Conservation (phyloP, 148 eudicot genomes). For the Cornus controversa region DNA sequence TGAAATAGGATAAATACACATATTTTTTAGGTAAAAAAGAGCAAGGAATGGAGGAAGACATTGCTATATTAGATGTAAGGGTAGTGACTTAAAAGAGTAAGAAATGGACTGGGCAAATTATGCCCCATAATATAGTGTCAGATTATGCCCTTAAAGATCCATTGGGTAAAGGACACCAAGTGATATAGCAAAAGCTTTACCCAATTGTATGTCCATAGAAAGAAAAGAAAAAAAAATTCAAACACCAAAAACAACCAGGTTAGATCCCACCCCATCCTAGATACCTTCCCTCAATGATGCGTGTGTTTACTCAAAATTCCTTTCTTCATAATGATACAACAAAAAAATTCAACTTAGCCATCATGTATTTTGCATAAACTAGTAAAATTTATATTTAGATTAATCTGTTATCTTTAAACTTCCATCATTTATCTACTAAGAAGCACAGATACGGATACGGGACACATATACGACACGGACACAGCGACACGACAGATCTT, state of each 20-base stretch:
- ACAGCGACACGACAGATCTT: too few relatives aligned
- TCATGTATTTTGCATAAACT: neutral
- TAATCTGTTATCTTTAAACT: neutral
- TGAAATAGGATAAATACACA: neutral
- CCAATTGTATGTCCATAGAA: neutral
- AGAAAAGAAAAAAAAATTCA: neutral
- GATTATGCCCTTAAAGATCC: too few relatives aligned
- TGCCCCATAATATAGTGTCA: too few relatives aligned
- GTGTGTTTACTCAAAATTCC: neutral
- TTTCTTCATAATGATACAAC: neutral
- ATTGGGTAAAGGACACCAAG: neutral
- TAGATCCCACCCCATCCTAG: neutral
- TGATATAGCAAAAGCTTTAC: neutral
- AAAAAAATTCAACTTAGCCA: neutral
- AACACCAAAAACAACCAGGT: neutral
- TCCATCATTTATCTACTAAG: neutral
- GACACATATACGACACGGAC: too few relatives aligned
- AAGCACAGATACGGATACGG: too few relatives aligned
- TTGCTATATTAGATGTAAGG: too few relatives aligned
- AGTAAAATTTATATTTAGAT: neutral
- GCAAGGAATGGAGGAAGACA: too few relatives aligned
- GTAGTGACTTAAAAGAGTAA: too few relatives aligned
- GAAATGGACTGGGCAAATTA: too few relatives aligned
- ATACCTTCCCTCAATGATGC: neutral
- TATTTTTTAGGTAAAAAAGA: neutral